These are phyloP conservation scores for Aspergillus sp. DNA, from an alignment of 2,329 filamentous ascomycete species.

Conservation along the genomic window DNA sequence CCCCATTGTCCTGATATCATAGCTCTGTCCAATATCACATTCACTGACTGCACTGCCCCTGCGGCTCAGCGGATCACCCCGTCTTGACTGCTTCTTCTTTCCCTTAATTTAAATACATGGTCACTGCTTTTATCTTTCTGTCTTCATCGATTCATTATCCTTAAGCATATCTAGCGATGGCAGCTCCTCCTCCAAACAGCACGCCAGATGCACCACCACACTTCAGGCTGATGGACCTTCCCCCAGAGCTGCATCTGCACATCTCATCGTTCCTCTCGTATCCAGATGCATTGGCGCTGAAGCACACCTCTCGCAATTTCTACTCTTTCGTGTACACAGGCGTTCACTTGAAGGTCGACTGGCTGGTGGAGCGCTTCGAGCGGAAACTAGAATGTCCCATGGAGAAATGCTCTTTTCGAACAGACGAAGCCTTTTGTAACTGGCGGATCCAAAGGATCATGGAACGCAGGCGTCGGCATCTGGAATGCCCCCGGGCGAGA, in stretches of 20 bases:
- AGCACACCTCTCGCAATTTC: constrained; percentile 65
- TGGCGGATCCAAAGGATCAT: constrained; percentile 43
- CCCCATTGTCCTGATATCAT: constrained; percentile 7
- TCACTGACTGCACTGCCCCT: constrained; percentile 6
- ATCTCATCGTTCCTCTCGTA: constrained; percentile 64
- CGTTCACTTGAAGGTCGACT: constrained; percentile 65
- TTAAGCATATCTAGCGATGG: neutral
- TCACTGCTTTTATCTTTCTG: neutral
- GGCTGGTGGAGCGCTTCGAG: constrained; percentile 64
- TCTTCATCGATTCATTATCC: neutral
- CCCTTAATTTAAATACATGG: neutral
- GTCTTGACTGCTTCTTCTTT: neutral
- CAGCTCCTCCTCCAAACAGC: neutral
- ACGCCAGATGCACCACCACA: neutral
- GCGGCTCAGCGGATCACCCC: constrained; percentile 1
- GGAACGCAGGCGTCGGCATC: constrained; percentile 41
- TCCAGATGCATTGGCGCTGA: constrained; percentile 69
- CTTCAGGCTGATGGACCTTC: constrained; percentile 52
- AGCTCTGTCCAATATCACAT: neutral
- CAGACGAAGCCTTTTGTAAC: constrained; percentile 44
- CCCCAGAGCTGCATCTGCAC: constrained; percentile 66
- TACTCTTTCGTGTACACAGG: constrained; percentile 66
- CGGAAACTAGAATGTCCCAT: constrained; percentile 67
- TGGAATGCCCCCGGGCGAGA: constrained; percentile 33
- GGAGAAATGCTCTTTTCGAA: constrained; percentile 43